Evolutionary conservation across 1,139 yeast genomes (phyloP).

Genomic region (Suhomyces bokatorum): DNA sequence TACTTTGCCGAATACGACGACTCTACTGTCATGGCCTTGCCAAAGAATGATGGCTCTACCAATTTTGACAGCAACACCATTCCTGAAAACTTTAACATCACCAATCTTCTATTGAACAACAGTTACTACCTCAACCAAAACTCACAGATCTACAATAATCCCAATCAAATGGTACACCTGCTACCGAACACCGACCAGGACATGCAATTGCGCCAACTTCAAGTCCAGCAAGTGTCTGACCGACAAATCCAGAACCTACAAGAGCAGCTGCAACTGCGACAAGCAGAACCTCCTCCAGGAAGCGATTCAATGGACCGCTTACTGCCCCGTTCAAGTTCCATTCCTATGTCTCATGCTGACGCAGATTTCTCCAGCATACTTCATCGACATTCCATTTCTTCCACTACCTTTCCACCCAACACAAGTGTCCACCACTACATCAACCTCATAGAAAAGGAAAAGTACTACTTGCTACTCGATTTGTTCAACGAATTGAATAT

Average conservation of each 20-base stretch:
- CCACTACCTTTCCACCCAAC: slow-evolving; percentile 4
- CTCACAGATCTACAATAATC: neutral
- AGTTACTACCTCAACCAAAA: slow-evolving; percentile 10
- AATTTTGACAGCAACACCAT: slow-evolving; percentile 18
- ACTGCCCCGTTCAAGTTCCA: neutral
- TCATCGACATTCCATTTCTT: neutral
- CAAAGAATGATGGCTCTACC: slow-evolving; percentile 3
- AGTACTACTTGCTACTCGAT: slow-evolving; percentile 43
- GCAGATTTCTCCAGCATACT: slow-evolving; percentile 2
- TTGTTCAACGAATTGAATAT: slow-evolving; percentile 39
- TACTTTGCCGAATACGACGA: slow-evolving; percentile 1
- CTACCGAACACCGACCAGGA: neutral
- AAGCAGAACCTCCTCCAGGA: slow-evolving; percentile 8
- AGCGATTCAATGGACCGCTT: neutral
- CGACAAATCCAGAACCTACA: slow-evolving; percentile 4
- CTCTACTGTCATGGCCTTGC: neutral
- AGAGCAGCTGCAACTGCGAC: slow-evolving; percentile 9
- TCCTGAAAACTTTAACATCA: slow-evolving; percentile 26
- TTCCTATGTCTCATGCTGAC: slow-evolving; percentile 3
- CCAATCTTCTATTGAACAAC: slow-evolving; percentile 24
- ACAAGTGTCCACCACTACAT: slow-evolving; percentile 22
- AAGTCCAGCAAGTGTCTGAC: neutral
- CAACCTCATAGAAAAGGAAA: slow-evolving; percentile 32
- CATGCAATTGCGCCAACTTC: neutral
- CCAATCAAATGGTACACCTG: neutral